Evolutionary conservation across 345 rosid species (phyloP).

Genomic region (Clarkia xantiana): DNA sequence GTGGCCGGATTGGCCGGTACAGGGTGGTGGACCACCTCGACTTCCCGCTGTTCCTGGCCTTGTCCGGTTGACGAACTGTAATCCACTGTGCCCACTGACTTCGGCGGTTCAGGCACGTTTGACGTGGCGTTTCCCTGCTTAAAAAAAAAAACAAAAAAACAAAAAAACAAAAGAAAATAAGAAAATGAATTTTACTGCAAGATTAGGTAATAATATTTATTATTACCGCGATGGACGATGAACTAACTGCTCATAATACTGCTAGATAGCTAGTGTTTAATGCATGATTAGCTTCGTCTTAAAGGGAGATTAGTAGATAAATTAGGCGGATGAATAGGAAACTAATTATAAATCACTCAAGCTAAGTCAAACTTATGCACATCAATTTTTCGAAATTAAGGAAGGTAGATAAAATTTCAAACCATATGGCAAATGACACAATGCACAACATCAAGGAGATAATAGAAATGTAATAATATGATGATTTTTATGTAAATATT

Average conservation of each 20-base stretch:
- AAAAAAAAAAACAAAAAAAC: not conserved
- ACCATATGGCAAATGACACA: no score
- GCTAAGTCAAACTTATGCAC: no score
- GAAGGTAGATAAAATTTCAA: no score
- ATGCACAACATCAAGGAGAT: no score
- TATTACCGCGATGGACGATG: slow-evolving; percentile 1
- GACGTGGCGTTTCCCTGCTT: not conserved
- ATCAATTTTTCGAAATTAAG: no score
- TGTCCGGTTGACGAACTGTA: slow-evolving; percentile 37
- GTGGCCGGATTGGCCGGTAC: slow-evolving; percentile 9
- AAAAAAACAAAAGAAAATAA: not conserved
- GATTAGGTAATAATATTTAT: not conserved
- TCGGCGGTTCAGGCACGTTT: slow-evolving; percentile 13
- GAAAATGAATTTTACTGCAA: not conserved
- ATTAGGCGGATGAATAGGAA: slow-evolving; percentile 2
- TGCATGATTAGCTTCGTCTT: not conserved
- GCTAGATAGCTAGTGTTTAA: not conserved
- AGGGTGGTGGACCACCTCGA: slow-evolving; percentile 34
- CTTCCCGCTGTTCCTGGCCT: slow-evolving; percentile 26
- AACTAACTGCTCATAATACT: slow-evolving; percentile 1
- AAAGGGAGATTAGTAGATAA: slow-evolving; percentile 1
- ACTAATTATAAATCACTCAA: no score
- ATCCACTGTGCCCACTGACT: slow-evolving; percentile 27
- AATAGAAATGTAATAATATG: no score
- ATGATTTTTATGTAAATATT: no score